Evolutionary conservation across 139 green algal genomes (phyloP).

Genomic region (Protoeuglena noctilucae): DNA sequence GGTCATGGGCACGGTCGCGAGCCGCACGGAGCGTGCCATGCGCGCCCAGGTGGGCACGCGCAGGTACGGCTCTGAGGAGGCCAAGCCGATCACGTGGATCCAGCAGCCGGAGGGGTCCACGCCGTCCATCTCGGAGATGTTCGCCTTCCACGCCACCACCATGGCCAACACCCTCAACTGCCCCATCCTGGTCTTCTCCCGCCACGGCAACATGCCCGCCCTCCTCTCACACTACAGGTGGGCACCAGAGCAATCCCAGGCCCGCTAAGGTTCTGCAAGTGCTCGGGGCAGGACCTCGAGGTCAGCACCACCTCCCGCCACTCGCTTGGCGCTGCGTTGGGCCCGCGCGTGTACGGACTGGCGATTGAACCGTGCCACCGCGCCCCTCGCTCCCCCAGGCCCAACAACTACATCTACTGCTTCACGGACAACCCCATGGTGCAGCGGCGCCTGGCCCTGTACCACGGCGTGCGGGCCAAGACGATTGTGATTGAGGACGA

Average conservation of each 20-base stretch:
- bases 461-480: conserved; percentile 33
- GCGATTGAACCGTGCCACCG: too few species aligned
- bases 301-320: too few species aligned
- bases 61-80: conserved; percentile 43
- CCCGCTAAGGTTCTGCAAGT: too few species aligned
- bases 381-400: too few species aligned
- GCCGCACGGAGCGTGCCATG: conserved; percentile 43
- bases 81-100: conserved; percentile 52
- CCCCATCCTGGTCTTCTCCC: conserved; percentile 40
- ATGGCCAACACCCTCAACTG: conserved; percentile 74
- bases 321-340: too few species aligned
- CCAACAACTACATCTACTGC: conserved; percentile 53
- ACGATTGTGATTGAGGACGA: conserved; percentile 1
- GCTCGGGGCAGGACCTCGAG: too few species aligned
- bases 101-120: conserved; percentile 12
- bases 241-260: too few species aligned
- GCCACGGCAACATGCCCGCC: conserved; percentile 52
- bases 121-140: conserved; percentile 45
- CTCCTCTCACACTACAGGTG: conserved; percentile 74
- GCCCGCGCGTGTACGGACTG: too few species aligned
- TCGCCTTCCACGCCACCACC: conserved; percentile 66
- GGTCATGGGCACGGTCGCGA: conserved; percentile 45
- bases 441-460: conserved; percentile 63
- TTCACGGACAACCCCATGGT: conserved; percentile 63
- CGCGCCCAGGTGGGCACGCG: conserved; percentile 19